A percentile compares a stretch with the other conserved stretches of the same genome.
Evolutionary conservation across 352 stramenopile genomes (phyloP).

Genomic region (Nothophytophthora sp.): DNA sequence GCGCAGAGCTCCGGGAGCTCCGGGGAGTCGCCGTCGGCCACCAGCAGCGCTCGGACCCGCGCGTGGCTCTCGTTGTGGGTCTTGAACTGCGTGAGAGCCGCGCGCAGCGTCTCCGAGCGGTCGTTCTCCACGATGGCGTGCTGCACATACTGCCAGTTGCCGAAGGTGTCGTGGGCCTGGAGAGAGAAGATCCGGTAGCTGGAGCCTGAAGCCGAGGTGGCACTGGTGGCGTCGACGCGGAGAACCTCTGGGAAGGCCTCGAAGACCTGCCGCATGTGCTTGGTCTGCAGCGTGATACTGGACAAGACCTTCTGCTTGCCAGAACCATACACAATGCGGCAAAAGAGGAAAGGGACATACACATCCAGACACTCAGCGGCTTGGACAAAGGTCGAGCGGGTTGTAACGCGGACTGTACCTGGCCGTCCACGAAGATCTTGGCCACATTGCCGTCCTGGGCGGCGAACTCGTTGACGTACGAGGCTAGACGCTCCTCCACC

Average conservation of each 20-base stretch:
- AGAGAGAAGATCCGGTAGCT: constrained; percentile 14
- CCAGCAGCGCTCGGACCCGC: constrained; percentile 26
- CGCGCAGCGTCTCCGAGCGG: background rate
- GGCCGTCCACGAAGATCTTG: constrained; percentile 39
- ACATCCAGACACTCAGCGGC: background rate
- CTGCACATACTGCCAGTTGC: constrained; percentile 5
- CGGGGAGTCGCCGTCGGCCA: constrained; percentile 12
- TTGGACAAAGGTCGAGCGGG: background rate
- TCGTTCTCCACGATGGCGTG: constrained; percentile 4
- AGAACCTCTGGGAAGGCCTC: background rate
- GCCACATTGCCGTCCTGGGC: constrained; percentile 28
- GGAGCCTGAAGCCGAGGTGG: constrained; percentile 7
- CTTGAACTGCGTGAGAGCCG: constrained; percentile 4
- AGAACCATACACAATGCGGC: background rate
- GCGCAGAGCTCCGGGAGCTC: constrained; percentile 15
- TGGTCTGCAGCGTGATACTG: background rate
- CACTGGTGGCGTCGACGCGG: constrained; percentile 3
- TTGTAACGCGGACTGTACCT: constrained; percentile 12
- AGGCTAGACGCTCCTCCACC: constrained; percentile 27
- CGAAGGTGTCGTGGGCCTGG: constrained; percentile 8
- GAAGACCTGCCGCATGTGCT: background rate
- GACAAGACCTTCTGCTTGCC: constrained; percentile 2
- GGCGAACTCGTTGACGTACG: constrained; percentile 37
- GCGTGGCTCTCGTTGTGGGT: constrained; percentile 7
- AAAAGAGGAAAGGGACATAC: background rate